Conservation (phyloP, 768 basidiomycete species). For the Pleurotus djamor region DNA sequence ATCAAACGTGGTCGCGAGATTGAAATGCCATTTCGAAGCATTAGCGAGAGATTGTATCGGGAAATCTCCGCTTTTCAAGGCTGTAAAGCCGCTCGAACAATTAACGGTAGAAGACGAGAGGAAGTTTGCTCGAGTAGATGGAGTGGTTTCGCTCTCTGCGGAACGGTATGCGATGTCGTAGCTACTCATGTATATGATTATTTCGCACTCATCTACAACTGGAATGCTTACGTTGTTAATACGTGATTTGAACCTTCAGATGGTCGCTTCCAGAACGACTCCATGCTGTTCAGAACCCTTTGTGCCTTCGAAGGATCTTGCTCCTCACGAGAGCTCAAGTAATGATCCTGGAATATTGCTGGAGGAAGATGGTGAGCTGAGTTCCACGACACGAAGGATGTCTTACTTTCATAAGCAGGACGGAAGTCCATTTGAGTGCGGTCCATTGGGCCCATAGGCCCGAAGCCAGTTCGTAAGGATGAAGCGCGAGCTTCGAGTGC, state of each 20-base stretch:
- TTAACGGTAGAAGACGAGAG: slow-evolving; percentile 52
- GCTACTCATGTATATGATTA: slow-evolving; percentile 28
- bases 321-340: slow-evolving; percentile 24
- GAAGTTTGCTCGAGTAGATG: slow-evolving; percentile 51
- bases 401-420: slow-evolving; percentile 52
- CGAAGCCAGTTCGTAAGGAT: slow-evolving; percentile 30
- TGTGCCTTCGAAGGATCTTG: slow-evolving; percentile 38
- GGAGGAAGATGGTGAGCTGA: neutral
- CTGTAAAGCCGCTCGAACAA: slow-evolving; percentile 49
- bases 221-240: slow-evolving; percentile 53
- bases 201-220: neutral
- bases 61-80: slow-evolving; percentile 47
- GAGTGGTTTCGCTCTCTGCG: slow-evolving; percentile 39
- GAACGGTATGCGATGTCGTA: slow-evolving; percentile 61
- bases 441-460: slow-evolving; percentile 43
- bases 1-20: slow-evolving; percentile 43
- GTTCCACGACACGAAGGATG: slow-evolving; percentile 9
- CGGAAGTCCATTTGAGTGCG: slow-evolving; percentile 47
- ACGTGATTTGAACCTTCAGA: slow-evolving; percentile 49
- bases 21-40: slow-evolving; percentile 51
- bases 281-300: slow-evolving; percentile 50
- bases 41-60: slow-evolving; percentile 31
- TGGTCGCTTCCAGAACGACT: slow-evolving; percentile 52
- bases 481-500: slow-evolving; percentile 26
- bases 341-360: slow-evolving; percentile 34